Percentiles rank a stretch among this genome's conserved stretches.
Evolutionary conservation across 306 rosid genomes (phyloP).

Genomic region (Casuarina equisetifolia): DNA sequence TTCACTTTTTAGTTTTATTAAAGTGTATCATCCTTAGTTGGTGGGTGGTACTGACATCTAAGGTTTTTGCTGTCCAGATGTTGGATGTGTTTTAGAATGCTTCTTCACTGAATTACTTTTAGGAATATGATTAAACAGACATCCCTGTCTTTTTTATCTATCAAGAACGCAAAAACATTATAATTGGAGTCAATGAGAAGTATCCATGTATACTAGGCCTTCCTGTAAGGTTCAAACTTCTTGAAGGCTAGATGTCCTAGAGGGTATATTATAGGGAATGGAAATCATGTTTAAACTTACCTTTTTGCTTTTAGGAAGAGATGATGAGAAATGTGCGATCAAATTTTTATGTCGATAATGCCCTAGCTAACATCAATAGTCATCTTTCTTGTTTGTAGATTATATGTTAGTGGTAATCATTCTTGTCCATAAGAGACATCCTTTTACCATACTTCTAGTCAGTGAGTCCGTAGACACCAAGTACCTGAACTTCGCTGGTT

Average conservation of each 20-base stretch:
- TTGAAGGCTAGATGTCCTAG: neutral
- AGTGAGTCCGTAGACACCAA: neutral
- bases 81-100: neutral
- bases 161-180: neutral
- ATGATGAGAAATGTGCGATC: neutral
- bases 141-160: neutral
- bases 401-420: neutral
- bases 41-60: neutral
- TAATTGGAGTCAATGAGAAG: neutral
- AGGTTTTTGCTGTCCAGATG: neutral
- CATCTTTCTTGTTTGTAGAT: neutral
- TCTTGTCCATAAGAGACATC: neutral
- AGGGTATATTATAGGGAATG: neutral
- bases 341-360: neutral
- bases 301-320: neutral
- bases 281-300: neutral
- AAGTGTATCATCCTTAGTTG: neutral
- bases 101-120: neutral
- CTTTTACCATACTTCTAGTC: neutral
- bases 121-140: neutral
- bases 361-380: neutral
- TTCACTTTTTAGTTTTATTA: neutral
- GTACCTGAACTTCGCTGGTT: neutral
- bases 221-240: neutral
- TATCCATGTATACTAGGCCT: neutral